These are phyloP conservation scores for Linderniella brevidens DNA, from an alignment of 257 asterid genomes.

Conservation along the genomic window DNA sequence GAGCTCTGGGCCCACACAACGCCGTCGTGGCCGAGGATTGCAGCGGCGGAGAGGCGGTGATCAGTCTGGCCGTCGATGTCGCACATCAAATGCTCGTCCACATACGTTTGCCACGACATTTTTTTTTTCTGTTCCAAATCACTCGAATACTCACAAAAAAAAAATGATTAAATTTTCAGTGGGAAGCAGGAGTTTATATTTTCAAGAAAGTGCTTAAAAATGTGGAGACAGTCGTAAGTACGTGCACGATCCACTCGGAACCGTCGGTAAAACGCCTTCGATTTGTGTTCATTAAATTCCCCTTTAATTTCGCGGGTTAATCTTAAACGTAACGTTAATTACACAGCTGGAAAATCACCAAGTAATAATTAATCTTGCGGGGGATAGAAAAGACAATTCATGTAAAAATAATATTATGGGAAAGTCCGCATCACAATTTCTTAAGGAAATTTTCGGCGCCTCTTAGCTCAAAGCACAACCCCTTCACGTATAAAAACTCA, in stretches of 20 bases:
- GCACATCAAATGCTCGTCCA: constrained; percentile 45
- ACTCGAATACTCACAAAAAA: no score
- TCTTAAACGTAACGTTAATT: neutral
- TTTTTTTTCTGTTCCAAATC: neutral
- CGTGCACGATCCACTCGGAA: no score
- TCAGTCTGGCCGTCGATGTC: constrained; percentile 36
- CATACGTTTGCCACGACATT: constrained; percentile 58
- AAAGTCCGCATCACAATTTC: no score
- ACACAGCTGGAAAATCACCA: neutral
- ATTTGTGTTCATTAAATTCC: neutral
- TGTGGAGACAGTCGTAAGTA: no score
- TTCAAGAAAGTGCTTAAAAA: no score
- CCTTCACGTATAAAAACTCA: no score
- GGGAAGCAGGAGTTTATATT: neutral
- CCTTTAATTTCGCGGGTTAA: neutral
- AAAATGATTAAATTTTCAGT: neutral
- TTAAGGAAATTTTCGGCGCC: no score
- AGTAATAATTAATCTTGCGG: neutral
- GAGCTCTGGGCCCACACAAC: constrained; percentile 49
- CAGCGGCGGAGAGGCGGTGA: constrained; percentile 30
- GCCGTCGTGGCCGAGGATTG: constrained; percentile 46
- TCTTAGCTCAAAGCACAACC: no score
- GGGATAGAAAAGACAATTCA: neutral
- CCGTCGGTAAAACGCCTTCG: no score
- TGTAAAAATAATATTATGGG: no score